Evolutionary conservation across 2,329 filamentous ascomycete species (phyloP), one percentile per base, ranked within the genome.

Genomic region (Pleoardoris graminearum): DNA sequence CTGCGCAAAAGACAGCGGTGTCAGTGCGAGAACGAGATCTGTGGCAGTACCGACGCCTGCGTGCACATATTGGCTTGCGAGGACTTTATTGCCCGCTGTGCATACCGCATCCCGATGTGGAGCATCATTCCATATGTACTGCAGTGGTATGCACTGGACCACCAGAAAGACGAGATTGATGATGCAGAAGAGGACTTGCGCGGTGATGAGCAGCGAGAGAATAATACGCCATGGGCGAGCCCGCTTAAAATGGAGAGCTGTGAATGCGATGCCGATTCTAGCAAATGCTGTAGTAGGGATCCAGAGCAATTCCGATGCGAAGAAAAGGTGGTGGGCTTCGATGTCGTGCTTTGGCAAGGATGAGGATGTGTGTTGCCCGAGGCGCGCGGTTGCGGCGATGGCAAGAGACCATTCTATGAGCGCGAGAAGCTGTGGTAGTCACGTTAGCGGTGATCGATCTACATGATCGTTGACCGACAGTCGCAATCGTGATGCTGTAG

Each of bases 231-330:
- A 58, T 14, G 41, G 19, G 3, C 21, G 36, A 3, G 49, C 50
- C 27, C 55, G 53, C 23, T 62, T 57, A 48, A 66, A 57, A 3
- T 60, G 64, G 4, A 68, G 57, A 7, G 67, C 54, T 51, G 61
- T 67, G 25, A 56, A 54, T 7, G 63, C 58, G 21, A 67, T 63
- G 44, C 55, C 55, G n/a, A 62, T 49, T 38, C 62, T 66, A 37
- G 60, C 42, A 3, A 55, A 42, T 1, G 52, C 44, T 50, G 61
- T 62, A 21, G 51, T 41, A 39, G 53, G 61, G 1, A 56, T 48
- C 55, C 61, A 63, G 14, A 61, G 12, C 7, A 51, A 19, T 12
- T 35, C 33, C 7, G 55, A 53, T 14, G 53, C 42, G 48, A 52
- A 60, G 33, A 61, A 51, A 7, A 58, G 43, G 25, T 55, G 59